Evolutionary conservation across 176 grass and related monocot species (phyloP).

Genomic region (Otatea glauca): DNA sequence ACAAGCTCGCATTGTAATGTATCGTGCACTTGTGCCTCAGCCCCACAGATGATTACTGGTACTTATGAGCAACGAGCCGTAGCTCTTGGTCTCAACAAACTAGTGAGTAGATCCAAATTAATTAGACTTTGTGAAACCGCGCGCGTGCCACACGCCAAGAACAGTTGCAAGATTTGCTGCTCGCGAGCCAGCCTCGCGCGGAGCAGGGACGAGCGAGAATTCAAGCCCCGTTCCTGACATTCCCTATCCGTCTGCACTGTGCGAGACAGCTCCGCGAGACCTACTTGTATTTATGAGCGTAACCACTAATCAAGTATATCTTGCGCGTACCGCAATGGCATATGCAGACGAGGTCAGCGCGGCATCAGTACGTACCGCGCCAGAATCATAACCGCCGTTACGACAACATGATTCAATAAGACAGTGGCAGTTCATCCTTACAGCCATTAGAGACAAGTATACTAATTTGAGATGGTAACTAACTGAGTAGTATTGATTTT

Average conservation of each 20-base stretch:
- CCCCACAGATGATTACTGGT: background rate
- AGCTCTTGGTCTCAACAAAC: background rate
- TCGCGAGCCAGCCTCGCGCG: background rate
- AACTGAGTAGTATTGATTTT: background rate
- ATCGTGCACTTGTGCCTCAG: background rate
- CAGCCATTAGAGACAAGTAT: background rate
- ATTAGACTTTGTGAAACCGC: background rate
- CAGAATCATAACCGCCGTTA: slow-evolving; percentile 17
- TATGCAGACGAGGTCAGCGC: background rate
- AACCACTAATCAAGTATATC: slow-evolving; percentile 13
- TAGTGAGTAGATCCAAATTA: background rate
- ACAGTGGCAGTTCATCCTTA: slow-evolving; percentile 21
- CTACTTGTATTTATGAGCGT: slow-evolving; percentile 44
- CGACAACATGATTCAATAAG: slow-evolving; percentile 39
- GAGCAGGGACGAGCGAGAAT: background rate
- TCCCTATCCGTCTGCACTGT: background rate
- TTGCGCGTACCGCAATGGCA: slow-evolving; percentile 30
- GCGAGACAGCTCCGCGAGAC: slow-evolving; percentile 47
- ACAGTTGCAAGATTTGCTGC: slow-evolving; percentile 1
- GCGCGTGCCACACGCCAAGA: background rate
- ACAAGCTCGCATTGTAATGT: slow-evolving; percentile 11
- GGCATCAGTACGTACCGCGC: background rate
- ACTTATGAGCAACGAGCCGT: background rate
- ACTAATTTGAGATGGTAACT: background rate
- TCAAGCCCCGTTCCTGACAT: slow-evolving; percentile 27